These are phyloP conservation scores for Vinca minor DNA, from an alignment of 257 asterid genomes.

Conservation along the genomic window DNA sequence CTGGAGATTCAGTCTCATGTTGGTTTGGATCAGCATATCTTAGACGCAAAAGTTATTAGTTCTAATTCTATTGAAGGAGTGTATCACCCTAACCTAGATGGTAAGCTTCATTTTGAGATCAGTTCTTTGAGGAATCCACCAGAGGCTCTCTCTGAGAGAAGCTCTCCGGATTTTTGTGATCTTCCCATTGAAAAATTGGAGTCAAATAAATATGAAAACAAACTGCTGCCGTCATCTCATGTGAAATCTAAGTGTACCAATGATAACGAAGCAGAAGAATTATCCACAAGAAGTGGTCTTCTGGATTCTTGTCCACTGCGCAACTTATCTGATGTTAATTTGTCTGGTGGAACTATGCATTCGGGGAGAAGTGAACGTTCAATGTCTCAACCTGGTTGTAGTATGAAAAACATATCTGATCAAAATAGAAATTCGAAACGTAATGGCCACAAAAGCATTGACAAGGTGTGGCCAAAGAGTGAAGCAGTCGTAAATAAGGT, in stretches of 20 bases:
- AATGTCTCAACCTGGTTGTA: conserved; percentile 26
- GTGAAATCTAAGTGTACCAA: conserved; percentile 28
- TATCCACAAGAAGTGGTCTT: conserved; percentile 10
- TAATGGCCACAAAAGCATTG: conserved; percentile 27
- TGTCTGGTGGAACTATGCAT: conserved; percentile 24
- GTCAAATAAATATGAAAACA: conserved; percentile 21
- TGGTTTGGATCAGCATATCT: conserved; percentile 22
- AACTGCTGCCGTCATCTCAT: conserved; percentile 23
- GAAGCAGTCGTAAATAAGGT: conserved; percentile 33
- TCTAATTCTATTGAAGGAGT: conserved; percentile 26
- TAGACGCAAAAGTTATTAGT: conserved; percentile 25
- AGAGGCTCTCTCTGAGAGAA: conserved; percentile 20
- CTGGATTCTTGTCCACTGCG: conserved; percentile 15
- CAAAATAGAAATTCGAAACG: conserved; percentile 20
- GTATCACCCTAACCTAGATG: conserved; percentile 25
- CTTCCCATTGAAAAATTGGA: conserved; percentile 19
- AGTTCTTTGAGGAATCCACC: conserved; percentile 21
- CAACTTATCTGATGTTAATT: conserved; percentile 24
- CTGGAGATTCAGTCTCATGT: conserved; percentile 20
- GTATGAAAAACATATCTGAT: conserved; percentile 28
- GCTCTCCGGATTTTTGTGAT: conserved; percentile 26
- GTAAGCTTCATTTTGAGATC: conserved; percentile 14
- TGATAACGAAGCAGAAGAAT: conserved; percentile 25
- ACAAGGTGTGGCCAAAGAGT: conserved; percentile 27
- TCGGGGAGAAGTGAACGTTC: conserved; percentile 14